Conservation (phyloP, 228 moss, liverwort and hornwort genomes). For the Sphagnum magellanicum region DNA sequence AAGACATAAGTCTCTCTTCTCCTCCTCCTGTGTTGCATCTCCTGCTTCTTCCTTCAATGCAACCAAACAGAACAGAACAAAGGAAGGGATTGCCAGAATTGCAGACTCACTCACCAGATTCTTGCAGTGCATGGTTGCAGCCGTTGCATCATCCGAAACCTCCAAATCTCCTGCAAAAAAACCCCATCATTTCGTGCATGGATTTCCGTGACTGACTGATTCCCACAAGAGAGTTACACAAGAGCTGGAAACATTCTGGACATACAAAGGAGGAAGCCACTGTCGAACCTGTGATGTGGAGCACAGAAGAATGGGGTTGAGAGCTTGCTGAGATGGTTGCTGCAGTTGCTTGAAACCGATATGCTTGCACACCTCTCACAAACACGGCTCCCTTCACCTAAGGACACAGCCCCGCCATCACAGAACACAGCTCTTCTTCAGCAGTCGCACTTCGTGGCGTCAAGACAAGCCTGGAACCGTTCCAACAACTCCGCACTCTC, state of each 20-base stretch:
- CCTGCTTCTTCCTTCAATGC: background rate
- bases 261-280: background rate
- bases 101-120: conserved; percentile 25
- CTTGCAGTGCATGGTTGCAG: conserved; percentile 39
- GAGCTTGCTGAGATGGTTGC: conserved; percentile 36
- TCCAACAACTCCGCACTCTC: background rate
- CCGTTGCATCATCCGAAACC: conserved; percentile 30
- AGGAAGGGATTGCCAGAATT: background rate
- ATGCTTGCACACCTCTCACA: conserved; percentile 28
- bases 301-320: conserved; percentile 38
- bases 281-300: conserved; percentile 22
- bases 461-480: background rate
- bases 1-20: background rate
- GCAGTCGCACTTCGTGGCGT: background rate
- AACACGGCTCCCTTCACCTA: conserved; percentile 34
- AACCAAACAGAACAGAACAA: background rate
- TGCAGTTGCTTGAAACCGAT: conserved; percentile 28
- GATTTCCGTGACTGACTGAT: background rate
- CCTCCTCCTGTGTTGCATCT: background rate
- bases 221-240: background rate
- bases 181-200: background rate
- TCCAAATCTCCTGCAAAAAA: conserved; percentile 22
- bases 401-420: background rate
- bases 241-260: background rate
- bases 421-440: background rate